Base-by-base conservation (phyloP, 768 basidiomycete species). In the Phanerochaete sordida region DNA sequence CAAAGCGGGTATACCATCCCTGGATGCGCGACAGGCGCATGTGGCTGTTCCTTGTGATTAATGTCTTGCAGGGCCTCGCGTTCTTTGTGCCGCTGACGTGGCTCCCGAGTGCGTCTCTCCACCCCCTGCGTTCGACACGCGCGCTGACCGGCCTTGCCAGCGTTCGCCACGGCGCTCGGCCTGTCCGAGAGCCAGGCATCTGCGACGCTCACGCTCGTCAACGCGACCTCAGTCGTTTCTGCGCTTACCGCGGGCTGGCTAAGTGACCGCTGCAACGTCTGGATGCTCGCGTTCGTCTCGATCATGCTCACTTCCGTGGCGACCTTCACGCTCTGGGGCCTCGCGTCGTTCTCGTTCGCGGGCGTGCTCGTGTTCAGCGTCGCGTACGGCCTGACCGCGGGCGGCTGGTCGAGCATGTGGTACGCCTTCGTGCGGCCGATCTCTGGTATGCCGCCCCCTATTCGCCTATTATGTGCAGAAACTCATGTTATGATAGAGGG, bases 261-360 rank as follows among this genome's bases (percentile, higher is more conserved):
- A 1, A 66, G 70, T 8, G 73, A 74, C 59, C 66, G 56, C 24
- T 16, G 70, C 39, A 64, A 72, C 44, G 66, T 69, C 5, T 72
- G 69, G 68, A 16, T 62, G 7, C 47, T 68, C n/a, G 66, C 63
- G 7, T 37, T 64, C n/a, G 12, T 33, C 16, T 60, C 55, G 9
- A 65, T 72, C 21, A 15, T 68, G 2, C 35, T 57, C 12, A 62
- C 63, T 9, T 70, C 70, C 0, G 28, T 68, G 19, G 60, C 63
- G n/a, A 72, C 69, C 1, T 73, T 73, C 62, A 35, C 73, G 13
- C 59, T 72, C 12, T 73, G 72, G 72, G 72, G 72, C 23, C 59
- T 72, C 8, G 57, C 70, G 0, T 69, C 69, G 27, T 61, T 62
- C 48, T 64, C 68, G 1, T 64, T 72, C 23, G 62, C 61, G 4